phyloP scores from a whole-genome alignment of 768 basidiomycete genomes.

The Mycena galericulata region DNA sequence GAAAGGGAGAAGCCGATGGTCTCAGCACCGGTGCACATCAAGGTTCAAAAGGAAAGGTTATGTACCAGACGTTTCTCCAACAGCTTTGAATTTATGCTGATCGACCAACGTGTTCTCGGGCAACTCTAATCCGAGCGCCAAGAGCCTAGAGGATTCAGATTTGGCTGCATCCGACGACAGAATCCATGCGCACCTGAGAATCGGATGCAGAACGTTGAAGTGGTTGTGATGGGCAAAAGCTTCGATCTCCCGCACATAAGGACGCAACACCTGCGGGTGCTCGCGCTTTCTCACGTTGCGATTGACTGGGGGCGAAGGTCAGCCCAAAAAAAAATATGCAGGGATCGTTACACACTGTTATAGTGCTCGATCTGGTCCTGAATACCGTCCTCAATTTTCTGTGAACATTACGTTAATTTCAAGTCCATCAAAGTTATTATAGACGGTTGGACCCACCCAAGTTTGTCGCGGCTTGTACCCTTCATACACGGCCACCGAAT shows the following conservation, averaged over 20 bases:
- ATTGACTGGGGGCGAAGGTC: conserved; percentile 54
- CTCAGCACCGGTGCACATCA: too few relatives aligned
- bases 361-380: conserved; percentile 75
- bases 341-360: conserved; percentile 56
- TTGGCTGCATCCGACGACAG: background rate
- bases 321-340: background rate
- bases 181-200: conserved; percentile 51
- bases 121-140: conserved; percentile 65
- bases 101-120: conserved; percentile 65
- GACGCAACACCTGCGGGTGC: conserved; percentile 63
- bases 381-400: conserved; percentile 74
- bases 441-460: conserved; percentile 54
- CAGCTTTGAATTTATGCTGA: conserved; percentile 56
- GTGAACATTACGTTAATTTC: background rate
- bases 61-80: conserved; percentile 58
- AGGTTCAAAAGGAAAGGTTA: background rate
- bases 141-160: conserved; percentile 42
- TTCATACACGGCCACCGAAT: conserved; percentile 60
- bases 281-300: conserved; percentile 57
- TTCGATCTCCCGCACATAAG: conserved; percentile 64
- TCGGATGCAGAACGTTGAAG: conserved; percentile 60
- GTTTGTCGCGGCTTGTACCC: conserved; percentile 67
- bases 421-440: background rate
- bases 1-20: conserved; percentile 1
- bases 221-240: conserved; percentile 65